Evolutionary conservation across 2,329 filamentous ascomycete genomes (phyloP).

Genomic region (Albifimbria verrucaria): DNA sequence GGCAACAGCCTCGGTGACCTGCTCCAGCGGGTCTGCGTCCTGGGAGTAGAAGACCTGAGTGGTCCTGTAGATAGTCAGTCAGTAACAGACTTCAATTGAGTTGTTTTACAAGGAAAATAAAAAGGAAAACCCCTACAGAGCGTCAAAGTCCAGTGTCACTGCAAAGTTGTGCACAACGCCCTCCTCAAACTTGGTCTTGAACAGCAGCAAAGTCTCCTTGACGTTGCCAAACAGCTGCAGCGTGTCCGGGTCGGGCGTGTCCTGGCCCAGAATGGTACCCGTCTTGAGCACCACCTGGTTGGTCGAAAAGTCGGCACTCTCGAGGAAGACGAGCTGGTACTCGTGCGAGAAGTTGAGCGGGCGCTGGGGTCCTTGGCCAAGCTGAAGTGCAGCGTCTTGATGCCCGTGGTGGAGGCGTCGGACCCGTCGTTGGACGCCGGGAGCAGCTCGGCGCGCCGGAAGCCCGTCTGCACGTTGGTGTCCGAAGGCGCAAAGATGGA

Average conservation of each 20-base stretch:
- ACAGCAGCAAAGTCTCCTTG: slow-evolving; percentile 42
- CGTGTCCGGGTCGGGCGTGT: slow-evolving; percentile 31
- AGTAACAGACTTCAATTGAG: too few species aligned
- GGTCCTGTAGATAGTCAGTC: slow-evolving; percentile 37
- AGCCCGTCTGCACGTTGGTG: slow-evolving; percentile 51
- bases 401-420: slow-evolving; percentile 47
- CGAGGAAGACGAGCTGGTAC: slow-evolving; percentile 54
- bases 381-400: slow-evolving; percentile 62
- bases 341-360: slow-evolving; percentile 59
- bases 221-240: slow-evolving; percentile 46
- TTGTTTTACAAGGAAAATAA: background rate
- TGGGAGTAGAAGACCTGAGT: slow-evolving; percentile 56
- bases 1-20: slow-evolving; percentile 40
- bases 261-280: slow-evolving; percentile 45
- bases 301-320: slow-evolving; percentile 42
- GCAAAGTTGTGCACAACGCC: slow-evolving; percentile 61
- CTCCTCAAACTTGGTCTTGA: slow-evolving; percentile 45
- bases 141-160: slow-evolving; percentile 52
- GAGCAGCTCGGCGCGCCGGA: slow-evolving; percentile 58
- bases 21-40: slow-evolving; percentile 39
- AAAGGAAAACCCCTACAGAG: slow-evolving; percentile 39
- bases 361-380: slow-evolving; percentile 47
- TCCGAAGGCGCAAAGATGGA: slow-evolving; percentile 55
- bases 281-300: slow-evolving; percentile 55
- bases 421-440: slow-evolving; percentile 46